Evolutionary conservation across 2,329 filamentous ascomycete genomes (phyloP).

Genomic region (Ciborinia camelliae): DNA sequence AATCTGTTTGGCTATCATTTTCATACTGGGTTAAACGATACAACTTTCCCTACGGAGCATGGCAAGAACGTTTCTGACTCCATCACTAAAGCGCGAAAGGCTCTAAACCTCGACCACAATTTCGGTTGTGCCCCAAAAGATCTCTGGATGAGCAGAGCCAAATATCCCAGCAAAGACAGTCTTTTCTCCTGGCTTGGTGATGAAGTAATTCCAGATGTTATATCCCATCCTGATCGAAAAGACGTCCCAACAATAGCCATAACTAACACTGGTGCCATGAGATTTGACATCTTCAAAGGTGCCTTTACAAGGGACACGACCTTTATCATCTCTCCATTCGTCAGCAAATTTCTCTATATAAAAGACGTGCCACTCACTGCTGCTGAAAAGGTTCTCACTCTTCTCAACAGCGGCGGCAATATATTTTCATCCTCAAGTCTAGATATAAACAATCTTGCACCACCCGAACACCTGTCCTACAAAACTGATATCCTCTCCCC

Average conservation of each 20-base stretch:
- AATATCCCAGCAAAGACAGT: constrained; percentile 69
- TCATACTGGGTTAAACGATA: constrained; percentile 69
- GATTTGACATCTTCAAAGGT: constrained; percentile 94
- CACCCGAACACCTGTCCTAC: constrained; percentile 35
- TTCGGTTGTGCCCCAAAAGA: constrained; percentile 81
- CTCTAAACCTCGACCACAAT: constrained; percentile 66
- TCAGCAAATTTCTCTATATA: constrained; percentile 71
- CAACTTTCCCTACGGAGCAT: constrained; percentile 71
- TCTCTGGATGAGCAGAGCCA: constrained; percentile 76
- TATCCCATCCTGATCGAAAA: constrained; percentile 55
- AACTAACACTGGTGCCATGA: constrained; percentile 84
- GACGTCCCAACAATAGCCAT: constrained; percentile 68
- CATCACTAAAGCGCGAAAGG: constrained; percentile 67
- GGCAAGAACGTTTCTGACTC: constrained; percentile 68
- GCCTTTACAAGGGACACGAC: constrained; percentile 84
- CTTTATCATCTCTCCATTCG: constrained; percentile 85
- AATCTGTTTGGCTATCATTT: constrained; percentile 82
- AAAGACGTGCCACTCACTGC: constrained; percentile 76
- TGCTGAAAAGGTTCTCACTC: constrained; percentile 63
- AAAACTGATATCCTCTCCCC: constrained; percentile 24
- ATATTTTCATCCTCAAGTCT: constrained; percentile 40
- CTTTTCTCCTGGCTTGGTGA: constrained; percentile 79
- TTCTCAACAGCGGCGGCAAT: constrained; percentile 54
- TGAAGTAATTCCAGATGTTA: constrained; percentile 66
- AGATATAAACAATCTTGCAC: constrained; percentile 36